phyloP scores from a whole-genome alignment of 495 filamentous ascomycete species.

The Aspergillus cristatus region DNA sequence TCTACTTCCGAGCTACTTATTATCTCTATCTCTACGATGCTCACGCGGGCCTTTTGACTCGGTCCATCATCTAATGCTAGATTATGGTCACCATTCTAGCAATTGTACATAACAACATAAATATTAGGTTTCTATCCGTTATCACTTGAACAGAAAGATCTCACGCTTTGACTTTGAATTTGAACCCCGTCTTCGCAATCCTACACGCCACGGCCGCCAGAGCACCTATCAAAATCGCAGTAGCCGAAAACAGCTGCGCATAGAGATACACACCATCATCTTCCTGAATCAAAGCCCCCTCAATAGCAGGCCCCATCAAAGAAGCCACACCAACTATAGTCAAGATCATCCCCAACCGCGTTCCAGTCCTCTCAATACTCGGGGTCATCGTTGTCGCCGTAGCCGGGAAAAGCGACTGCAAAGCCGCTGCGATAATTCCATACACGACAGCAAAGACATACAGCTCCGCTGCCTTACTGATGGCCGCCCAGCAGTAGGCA shows the following conservation, averaged over 20 bases:
- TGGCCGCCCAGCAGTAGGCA: conserved; percentile 48
- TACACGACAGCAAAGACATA: conserved; percentile 50
- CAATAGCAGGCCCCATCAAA: conserved; percentile 56
- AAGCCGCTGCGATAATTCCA: conserved; percentile 44
- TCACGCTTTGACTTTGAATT: conserved; percentile 2
- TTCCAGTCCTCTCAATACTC: conserved; percentile 53
- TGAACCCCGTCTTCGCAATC: conserved; percentile 13
- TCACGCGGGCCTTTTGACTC: no score
- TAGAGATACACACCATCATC: conserved; percentile 33
- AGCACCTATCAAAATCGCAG: conserved; percentile 26
- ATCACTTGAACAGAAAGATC: no score
- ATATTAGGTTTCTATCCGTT: no score
- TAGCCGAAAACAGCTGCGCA: conserved; percentile 40
- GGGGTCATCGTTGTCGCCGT: conserved; percentile 45
- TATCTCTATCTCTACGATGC: no score
- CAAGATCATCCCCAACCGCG: conserved; percentile 65
- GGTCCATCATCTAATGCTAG: no score
- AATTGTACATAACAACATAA: no score
- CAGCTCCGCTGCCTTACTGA: conserved; percentile 35
- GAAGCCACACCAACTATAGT: conserved; percentile 51
- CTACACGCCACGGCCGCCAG: conserved; percentile 24
- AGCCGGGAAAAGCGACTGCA: conserved; percentile 53
- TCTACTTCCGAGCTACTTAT: no score
- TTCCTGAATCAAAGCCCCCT: conserved; percentile 40
- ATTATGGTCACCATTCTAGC: no score